Evolutionary conservation across 768 basidiomycete genomes (phyloP), one percentile per base, ranked within the genome.

Genomic region (Tricholoma matsutake): DNA sequence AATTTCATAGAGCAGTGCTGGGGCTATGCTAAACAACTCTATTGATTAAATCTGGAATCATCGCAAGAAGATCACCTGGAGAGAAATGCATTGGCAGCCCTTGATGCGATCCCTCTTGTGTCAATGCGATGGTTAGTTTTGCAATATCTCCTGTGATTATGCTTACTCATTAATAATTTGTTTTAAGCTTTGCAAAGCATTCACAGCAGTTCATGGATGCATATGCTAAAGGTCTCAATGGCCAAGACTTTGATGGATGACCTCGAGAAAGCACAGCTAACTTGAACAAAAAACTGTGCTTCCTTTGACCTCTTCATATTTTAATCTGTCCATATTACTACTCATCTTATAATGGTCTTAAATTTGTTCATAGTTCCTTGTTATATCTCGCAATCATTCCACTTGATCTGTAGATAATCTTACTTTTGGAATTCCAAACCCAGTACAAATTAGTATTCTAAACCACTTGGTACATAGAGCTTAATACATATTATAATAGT

Each of bases 1-100:
- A n/a, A n/a, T n/a, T n/a, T n/a, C 43, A 71, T 75, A 43, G 72
- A 74, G 57, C 70, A 71, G 53, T 56, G 55, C 13, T 56, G 55
- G 35, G 54, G 54, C 20, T 32, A 34, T 37, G 34, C 54, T 3
- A 56, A 56, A 56, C 8, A n/a, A n/a, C n/a, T n/a, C n/a, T n/a
- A n/a, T n/a, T n/a, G n/a, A n/a, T n/a, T n/a, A n/a, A n/a, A n/a
- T n/a, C n/a, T n/a, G n/a, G n/a, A n/a, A n/a, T n/a, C n/a, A n/a
- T n/a, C n/a, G n/a, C n/a, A n/a, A n/a, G n/a, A n/a, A n/a, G n/a
- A n/a, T n/a, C n/a, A n/a, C n/a, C n/a, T n/a, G n/a, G n/a, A n/a
- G n/a, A n/a, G n/a, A n/a, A n/a, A n/a, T n/a, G n/a, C n/a, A n/a
- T n/a, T n/a, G n/a, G n/a, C n/a, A n/a, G n/a, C n/a, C n/a, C n/a